A percentile compares a stretch with the other conserved stretches of the same genome.
Conservation (phyloP, 306 rosid species). For the Notholithocarpus densiflorus region DNA sequence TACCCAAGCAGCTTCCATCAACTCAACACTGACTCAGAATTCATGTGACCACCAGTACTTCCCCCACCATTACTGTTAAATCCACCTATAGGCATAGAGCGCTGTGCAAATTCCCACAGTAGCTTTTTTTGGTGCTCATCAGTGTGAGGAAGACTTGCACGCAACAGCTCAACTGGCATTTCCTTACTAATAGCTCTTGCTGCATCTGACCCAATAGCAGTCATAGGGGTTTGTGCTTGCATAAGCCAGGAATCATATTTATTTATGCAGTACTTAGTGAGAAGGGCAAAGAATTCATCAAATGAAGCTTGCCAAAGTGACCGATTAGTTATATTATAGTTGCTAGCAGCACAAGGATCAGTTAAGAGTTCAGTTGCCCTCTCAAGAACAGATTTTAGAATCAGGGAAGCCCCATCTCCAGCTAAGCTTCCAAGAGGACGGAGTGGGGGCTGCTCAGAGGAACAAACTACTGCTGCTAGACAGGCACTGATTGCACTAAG, state of each 20-base stretch:
- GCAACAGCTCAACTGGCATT: constrained; percentile 96
- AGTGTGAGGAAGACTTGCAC: constrained; percentile 95
- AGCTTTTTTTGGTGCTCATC: constrained; percentile 67
- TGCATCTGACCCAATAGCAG: constrained; percentile 54
- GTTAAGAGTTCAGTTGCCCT: constrained; percentile 89
- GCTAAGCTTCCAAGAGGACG: constrained; percentile 88
- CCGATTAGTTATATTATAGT: constrained; percentile 60
- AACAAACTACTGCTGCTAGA: constrained; percentile 90
- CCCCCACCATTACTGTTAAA: constrained; percentile 49
- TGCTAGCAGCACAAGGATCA: constrained; percentile 71
- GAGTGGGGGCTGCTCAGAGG: constrained; percentile 85
- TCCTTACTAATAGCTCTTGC: constrained; percentile 70
- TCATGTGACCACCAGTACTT: constrained; percentile 41
- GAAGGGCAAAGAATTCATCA: constrained; percentile 70
- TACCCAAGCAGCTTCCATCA: constrained; percentile 21
- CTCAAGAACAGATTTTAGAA: constrained; percentile 81
- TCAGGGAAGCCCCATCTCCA: constrained; percentile 88
- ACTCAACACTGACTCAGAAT: constrained; percentile 61
- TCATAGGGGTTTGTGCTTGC: constrained; percentile 61
- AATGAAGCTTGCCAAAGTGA: constrained; percentile 97
- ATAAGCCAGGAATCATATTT: constrained; percentile 64
- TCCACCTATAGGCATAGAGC: constrained; percentile 73
- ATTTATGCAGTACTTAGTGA: constrained; percentile 74
- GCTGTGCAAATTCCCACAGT: constrained; percentile 75
- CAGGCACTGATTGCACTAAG: constrained; percentile 92